Evolutionary conservation across 768 basidiomycete genomes (phyloP).

Genomic region (Myochromella boudieri): DNA sequence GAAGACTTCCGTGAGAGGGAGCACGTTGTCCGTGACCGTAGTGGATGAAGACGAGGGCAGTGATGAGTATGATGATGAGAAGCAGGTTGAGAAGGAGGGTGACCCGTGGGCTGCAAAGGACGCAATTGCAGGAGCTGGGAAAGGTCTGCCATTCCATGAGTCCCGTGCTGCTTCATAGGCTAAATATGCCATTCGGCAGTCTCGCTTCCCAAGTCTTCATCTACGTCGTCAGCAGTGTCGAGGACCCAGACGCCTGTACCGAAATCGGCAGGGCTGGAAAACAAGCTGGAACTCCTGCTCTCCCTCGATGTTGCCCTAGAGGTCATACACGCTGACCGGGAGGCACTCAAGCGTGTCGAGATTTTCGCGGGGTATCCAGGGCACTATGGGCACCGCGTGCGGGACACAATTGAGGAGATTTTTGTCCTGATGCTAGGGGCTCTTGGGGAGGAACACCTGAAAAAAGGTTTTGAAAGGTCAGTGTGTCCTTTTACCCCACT

Average conservation of each 20-base stretch:
- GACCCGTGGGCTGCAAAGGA: slow-evolving; percentile 13
- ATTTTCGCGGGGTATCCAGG: slow-evolving; percentile 89
- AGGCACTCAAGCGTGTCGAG: slow-evolving; percentile 88
- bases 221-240: slow-evolving; percentile 1
- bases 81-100: slow-evolving; percentile 15
- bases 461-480: slow-evolving; percentile 75
- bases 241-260: slow-evolving; percentile 5
- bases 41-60: slow-evolving; percentile 41
- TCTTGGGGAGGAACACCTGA: slow-evolving; percentile 76
- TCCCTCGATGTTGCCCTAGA: slow-evolving; percentile 90
- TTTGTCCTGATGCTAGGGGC: slow-evolving; percentile 84
- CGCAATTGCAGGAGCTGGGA: no score
- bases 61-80: slow-evolving; percentile 27
- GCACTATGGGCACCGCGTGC: slow-evolving; percentile 80
- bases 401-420: slow-evolving; percentile 92
- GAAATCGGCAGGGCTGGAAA: slow-evolving; percentile 1
- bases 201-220: slow-evolving; percentile 4
- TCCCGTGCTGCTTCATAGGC: no score
- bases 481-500: slow-evolving; percentile 24
- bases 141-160: no score
- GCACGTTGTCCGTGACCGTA: slow-evolving; percentile 49
- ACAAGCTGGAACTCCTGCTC: slow-evolving; percentile 79
- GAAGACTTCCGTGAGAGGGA: slow-evolving; percentile 38
- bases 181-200: no score
- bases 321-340: slow-evolving; percentile 91